phyloP scores from a whole-genome alignment of 345 rosid species.

The Cardamine chenopodiifolia region DNA sequence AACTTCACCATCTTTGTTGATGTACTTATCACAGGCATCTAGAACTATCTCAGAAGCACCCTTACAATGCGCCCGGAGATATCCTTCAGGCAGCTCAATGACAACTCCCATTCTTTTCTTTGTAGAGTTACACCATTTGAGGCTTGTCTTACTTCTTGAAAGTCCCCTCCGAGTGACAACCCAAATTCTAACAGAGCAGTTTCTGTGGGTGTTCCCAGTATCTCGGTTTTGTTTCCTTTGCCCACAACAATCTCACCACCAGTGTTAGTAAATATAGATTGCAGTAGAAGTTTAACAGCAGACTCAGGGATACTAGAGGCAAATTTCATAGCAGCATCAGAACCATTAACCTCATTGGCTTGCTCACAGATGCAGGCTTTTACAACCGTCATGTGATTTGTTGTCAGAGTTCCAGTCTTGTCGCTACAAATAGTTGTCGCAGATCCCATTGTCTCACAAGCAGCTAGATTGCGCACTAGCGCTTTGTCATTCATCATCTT shows the following conservation, averaged over 20 bases:
- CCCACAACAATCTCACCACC: constrained; percentile 82
- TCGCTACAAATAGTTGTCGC: constrained; percentile 86
- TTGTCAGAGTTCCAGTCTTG: constrained; percentile 92
- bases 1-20: constrained; percentile 67
- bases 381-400: constrained; percentile 81
- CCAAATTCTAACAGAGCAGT: constrained; percentile 90
- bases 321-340: constrained; percentile 43
- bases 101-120: constrained; percentile 89
- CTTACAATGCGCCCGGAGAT: constrained; percentile 67
- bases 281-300: constrained; percentile 58
- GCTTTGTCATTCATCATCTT: constrained; percentile 95
- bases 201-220: constrained; percentile 96
- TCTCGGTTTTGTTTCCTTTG: constrained; percentile 61
- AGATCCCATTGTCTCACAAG: constrained; percentile 97
- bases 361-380: constrained; percentile 74
- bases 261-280: constrained; percentile 82
- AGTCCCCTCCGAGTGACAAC: constrained; percentile 76
- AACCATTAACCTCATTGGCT: constrained; percentile 51
- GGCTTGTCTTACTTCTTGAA: constrained; percentile 55
- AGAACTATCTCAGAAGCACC: constrained; percentile 90
- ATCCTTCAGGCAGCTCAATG: constrained; percentile 69
- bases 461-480: constrained; percentile 81
- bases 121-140: constrained; percentile 70
- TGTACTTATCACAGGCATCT: constrained; percentile 73
- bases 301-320: constrained; percentile 61